A percentile compares a stretch with the other conserved stretches of the same genome.
phyloP scores from a whole-genome alignment of 108 stramenopile genomes.

The Bacterosira constricta region DNA sequence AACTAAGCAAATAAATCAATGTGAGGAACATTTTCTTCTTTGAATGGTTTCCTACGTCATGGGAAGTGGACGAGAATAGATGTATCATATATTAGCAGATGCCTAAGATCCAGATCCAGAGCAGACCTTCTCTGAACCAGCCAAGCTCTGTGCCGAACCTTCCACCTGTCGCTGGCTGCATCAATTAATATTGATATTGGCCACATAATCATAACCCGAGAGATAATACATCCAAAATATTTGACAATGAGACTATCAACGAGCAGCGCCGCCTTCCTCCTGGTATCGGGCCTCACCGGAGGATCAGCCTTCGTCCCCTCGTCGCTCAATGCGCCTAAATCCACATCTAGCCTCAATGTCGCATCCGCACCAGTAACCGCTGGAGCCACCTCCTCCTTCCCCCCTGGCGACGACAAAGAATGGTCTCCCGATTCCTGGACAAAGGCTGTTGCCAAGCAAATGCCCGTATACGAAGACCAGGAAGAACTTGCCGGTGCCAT shows the following conservation, averaged over 20 bases:
- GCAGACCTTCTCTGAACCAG: too few species aligned
- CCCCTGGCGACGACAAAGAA: constrained; percentile 30
- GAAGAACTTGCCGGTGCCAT: constrained; percentile 69
- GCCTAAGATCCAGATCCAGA: too few species aligned
- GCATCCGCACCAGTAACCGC: constrained; percentile 24
- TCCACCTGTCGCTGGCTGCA: too few species aligned
- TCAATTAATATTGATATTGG: too few species aligned
- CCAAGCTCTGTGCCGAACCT: too few species aligned
- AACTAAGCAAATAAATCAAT: too few species aligned
- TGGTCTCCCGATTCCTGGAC: constrained; percentile 88
- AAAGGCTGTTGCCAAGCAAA: constrained; percentile 65
- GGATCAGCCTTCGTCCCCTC: constrained; percentile 29
- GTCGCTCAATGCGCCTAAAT: not conserved
- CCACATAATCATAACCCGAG: too few species aligned
- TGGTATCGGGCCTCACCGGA: constrained; percentile 19
- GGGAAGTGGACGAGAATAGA: too few species aligned
- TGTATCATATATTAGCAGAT: too few species aligned
- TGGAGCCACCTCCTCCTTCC: constrained; percentile 15
- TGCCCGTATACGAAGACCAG: constrained; percentile 81
- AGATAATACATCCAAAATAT: too few species aligned
- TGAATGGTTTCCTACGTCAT: too few species aligned
- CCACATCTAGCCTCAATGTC: constrained; percentile 14
- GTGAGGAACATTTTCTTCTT: too few species aligned
- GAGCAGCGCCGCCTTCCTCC: constrained; percentile 16
- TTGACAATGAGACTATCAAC: constrained; percentile 26